Evolutionary conservation across 495 filamentous ascomycete genomes (phyloP).

Genomic region (Lentithecium fluviatile): DNA sequence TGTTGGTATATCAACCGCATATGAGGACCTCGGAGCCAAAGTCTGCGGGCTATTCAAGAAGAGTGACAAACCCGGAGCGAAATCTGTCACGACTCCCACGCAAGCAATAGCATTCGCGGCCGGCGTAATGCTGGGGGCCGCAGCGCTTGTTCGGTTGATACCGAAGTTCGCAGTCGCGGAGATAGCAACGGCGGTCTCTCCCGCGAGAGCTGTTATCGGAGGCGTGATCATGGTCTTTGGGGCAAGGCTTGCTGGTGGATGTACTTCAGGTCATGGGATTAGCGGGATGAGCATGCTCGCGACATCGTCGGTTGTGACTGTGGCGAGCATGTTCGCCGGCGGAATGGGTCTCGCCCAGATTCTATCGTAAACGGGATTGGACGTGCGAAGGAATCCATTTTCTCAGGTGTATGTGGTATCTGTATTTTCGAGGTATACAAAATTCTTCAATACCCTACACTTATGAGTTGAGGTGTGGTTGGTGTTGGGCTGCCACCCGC

Average conservation of each 20-base stretch:
- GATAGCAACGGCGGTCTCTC: slow-evolving; percentile 8
- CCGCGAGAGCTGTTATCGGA: slow-evolving; percentile 15
- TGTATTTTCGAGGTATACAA: not conserved
- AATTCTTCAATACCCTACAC: not conserved
- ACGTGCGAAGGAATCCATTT: not conserved
- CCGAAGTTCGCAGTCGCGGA: slow-evolving; percentile 11
- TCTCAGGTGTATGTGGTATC: not conserved
- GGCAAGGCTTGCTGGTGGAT: slow-evolving; percentile 24
- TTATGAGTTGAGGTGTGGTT: not conserved
- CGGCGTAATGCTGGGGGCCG: slow-evolving; percentile 22
- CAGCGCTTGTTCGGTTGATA: slow-evolving; percentile 11
- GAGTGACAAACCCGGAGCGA: not conserved
- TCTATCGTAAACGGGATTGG: slow-evolving; percentile 5
- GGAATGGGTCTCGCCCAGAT: slow-evolving; percentile 22
- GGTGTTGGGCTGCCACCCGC: not conserved
- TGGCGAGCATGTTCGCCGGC: slow-evolving; percentile 23
- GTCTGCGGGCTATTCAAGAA: slow-evolving; percentile 10
- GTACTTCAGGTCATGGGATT: slow-evolving; percentile 30
- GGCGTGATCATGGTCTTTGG: slow-evolving; percentile 26
- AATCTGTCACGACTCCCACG: not conserved
- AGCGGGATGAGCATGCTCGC: slow-evolving; percentile 29
- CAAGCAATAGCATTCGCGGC: slow-evolving; percentile 18
- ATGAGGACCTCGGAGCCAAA: slow-evolving; percentile 21
- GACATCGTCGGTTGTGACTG: slow-evolving; percentile 22
- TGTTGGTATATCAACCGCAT: slow-evolving; percentile 24